A percentile compares a stretch with the other conserved stretches of the same genome.
phyloP scores from a whole-genome alignment of 106 monocot genomes.

The Acorus calamus region DNA sequence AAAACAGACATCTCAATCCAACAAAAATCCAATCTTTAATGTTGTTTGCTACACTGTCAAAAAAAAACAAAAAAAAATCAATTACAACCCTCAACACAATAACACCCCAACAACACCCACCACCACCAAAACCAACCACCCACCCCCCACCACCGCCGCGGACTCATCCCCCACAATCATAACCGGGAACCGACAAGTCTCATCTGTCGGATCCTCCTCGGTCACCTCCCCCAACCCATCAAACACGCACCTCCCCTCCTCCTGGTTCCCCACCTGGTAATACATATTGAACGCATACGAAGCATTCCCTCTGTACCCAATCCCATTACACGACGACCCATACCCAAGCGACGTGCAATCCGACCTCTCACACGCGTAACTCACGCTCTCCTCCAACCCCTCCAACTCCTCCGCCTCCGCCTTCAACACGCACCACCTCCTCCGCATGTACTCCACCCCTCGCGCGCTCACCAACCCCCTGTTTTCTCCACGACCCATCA shows the following conservation, averaged over 20 bases:
- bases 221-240: background rate
- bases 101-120: too few species aligned
- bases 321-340: conserved; percentile 25
- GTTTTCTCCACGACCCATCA: conserved; percentile 10
- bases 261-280: background rate
- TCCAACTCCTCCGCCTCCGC: conserved; percentile 6
- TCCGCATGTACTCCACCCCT: conserved; percentile 28
- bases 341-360: conserved; percentile 34
- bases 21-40: too few species aligned
- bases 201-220: conserved; percentile 4
- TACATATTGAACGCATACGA: conserved; percentile 32
- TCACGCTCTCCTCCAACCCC: conserved; percentile 13
- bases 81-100: too few species aligned
- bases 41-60: too few species aligned
- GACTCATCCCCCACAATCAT: conserved; percentile 12
- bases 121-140: too few species aligned
- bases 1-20: too few species aligned
- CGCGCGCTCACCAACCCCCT: conserved; percentile 12
- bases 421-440: conserved; percentile 32
- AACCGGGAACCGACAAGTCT: conserved; percentile 28
- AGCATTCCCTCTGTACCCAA: conserved; percentile 19
- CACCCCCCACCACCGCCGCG: too few species aligned
- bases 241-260: background rate
- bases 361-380: conserved; percentile 17
- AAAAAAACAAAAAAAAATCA: too few species aligned